These are phyloP conservation scores for Neopestalotiopsis clavispora DNA, from an alignment of 2,329 filamentous ascomycete genomes.

Conservation along the genomic window DNA sequence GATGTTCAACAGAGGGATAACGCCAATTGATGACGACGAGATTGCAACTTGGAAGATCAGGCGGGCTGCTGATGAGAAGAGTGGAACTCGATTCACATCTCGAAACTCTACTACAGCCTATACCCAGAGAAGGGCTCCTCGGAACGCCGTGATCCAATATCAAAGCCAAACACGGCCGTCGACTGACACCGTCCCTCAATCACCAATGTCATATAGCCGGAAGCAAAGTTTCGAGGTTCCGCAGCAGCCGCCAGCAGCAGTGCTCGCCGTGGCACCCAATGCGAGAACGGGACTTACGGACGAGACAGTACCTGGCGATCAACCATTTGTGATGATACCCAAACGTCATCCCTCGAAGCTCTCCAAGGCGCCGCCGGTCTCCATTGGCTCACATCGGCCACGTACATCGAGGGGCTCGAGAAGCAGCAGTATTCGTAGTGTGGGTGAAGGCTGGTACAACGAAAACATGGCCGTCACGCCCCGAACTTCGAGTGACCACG, in stretches of 20 bases:
- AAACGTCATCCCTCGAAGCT: constrained; percentile 60
- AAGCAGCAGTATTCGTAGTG: constrained; percentile 50
- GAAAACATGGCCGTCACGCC: constrained; percentile 39
- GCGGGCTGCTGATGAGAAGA: constrained; percentile 36
- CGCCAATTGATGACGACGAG: constrained; percentile 68
- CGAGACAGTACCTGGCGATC: constrained; percentile 63
- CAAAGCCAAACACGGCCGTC: constrained; percentile 39
- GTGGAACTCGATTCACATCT: constrained; percentile 27
- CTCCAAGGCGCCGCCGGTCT: constrained; percentile 48
- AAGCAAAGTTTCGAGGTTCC: constrained; percentile 49
- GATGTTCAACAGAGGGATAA: constrained; percentile 59
- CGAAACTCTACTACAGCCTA: constrained; percentile 37
- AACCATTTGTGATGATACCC: constrained; percentile 59
- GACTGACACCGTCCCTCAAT: constrained; percentile 35
- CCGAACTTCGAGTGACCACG: constrained; percentile 39
- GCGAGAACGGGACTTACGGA: constrained; percentile 67
- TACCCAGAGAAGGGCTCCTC: constrained; percentile 51
- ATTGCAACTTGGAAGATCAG: constrained; percentile 66
- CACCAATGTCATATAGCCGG: constrained; percentile 38
- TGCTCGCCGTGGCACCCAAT: constrained; percentile 65
- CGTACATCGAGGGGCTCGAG: constrained; percentile 43
- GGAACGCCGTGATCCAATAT: constrained; percentile 56
- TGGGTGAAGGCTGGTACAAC: constrained; percentile 46
- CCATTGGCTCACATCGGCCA: constrained; percentile 26
- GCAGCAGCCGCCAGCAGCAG: constrained; percentile 50